Evolutionary conservation across 164 flowering plant genomes (phyloP).

Genomic region (Saururus chinensis): DNA sequence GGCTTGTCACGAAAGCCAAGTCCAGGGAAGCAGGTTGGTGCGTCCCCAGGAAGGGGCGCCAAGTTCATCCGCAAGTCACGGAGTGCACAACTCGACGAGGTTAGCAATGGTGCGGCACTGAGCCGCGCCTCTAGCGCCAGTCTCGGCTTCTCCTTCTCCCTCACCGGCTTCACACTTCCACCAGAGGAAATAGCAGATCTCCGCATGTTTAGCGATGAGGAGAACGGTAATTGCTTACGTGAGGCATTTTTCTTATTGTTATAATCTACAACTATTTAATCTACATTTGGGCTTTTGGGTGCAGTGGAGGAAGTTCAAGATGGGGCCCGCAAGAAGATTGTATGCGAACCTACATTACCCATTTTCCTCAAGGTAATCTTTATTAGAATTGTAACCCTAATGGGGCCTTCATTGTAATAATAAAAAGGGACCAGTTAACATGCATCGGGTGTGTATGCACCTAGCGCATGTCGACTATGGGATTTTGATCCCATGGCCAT

Average conservation of each 20-base stretch:
- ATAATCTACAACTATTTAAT: too few relatives aligned
- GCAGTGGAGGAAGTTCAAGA: constrained; percentile 77
- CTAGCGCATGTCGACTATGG: too few relatives aligned
- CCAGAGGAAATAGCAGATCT: constrained; percentile 70
- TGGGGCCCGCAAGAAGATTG: constrained; percentile 34
- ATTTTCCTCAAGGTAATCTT: constrained; percentile 87
- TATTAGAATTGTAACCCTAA: too few relatives aligned
- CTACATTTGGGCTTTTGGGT: too few relatives aligned
- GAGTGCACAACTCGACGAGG: constrained; percentile 75
- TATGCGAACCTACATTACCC: constrained; percentile 82
- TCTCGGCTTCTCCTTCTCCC: constrained; percentile 81
- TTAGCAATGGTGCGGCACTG: constrained; percentile 63
- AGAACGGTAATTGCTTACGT: constrained; percentile 36
- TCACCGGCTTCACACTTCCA: constrained; percentile 82
- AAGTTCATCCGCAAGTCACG: constrained; percentile 73
- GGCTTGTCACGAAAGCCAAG: constrained; percentile 51
- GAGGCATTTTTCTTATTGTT: too few relatives aligned
- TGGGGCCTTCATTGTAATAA: too few relatives aligned
- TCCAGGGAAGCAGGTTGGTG: constrained; percentile 21
- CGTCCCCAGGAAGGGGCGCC: constrained; percentile 44
- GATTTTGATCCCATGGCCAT: too few relatives aligned
- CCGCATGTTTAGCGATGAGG: constrained; percentile 63
- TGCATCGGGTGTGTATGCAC: too few relatives aligned
- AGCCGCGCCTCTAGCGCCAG: constrained; percentile 98
- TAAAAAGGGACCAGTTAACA: too few relatives aligned